These are phyloP conservation scores for Coemansia sp. DNA, from an alignment of 192 early-diverging fungal species.

Conservation along the genomic window DNA sequence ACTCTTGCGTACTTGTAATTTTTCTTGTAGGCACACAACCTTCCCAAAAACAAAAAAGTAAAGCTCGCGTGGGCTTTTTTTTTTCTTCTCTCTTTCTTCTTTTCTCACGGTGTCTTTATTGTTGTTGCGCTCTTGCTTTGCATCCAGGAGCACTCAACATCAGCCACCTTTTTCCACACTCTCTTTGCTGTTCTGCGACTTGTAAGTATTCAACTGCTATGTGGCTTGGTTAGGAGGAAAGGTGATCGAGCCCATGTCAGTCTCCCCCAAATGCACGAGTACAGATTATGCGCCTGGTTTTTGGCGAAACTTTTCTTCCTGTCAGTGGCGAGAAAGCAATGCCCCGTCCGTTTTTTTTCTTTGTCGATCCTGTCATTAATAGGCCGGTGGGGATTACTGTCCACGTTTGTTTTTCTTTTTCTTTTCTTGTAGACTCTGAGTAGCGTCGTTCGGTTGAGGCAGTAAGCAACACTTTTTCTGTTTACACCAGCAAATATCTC, in stretches of 20 bases:
- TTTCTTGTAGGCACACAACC: background rate
- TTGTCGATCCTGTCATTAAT: background rate
- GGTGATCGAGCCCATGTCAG: conserved; percentile 1
- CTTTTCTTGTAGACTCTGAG: background rate
- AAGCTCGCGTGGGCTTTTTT: conserved; percentile 8
- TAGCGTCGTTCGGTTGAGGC: background rate
- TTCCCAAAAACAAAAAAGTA: background rate
- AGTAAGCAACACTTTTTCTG: background rate
- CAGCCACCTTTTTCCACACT: background rate
- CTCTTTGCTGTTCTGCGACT: background rate
- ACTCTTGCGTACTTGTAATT: background rate
- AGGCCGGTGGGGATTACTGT: background rate
- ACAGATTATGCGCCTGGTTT: background rate
- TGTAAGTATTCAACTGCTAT: background rate
- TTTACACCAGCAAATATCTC: conserved; percentile 5
- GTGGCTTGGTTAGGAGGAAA: background rate
- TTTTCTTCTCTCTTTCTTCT: background rate
- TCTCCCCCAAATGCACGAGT: background rate
- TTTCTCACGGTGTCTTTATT: conserved; percentile 4
- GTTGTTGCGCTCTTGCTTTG: conserved; percentile 23
- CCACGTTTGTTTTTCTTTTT: background rate
- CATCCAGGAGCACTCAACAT: conserved; percentile 23
- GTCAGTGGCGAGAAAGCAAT: background rate
- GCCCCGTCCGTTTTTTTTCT: background rate
- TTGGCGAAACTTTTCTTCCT: background rate